Evolutionary conservation across 345 rosid genomes (phyloP).

Genomic region (Durio zibethinus): DNA sequence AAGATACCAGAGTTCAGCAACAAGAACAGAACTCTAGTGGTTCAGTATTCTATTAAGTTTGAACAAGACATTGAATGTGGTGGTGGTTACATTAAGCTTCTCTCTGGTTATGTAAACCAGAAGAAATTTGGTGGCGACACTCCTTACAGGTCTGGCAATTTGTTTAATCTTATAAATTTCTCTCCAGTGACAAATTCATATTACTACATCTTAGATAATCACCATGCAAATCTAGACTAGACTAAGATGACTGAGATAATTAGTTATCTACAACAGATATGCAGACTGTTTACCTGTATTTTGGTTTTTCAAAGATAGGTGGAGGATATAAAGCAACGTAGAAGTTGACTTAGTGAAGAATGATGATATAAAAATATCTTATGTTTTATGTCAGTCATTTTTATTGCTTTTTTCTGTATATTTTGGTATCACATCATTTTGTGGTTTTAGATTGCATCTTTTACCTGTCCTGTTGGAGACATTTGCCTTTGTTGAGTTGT

Average conservation of each 20-base stretch:
- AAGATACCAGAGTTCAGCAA: slow-evolving; percentile 88
- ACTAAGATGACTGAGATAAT: neutral
- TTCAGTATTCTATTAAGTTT: slow-evolving; percentile 77
- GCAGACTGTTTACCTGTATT: neutral
- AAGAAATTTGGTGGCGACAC: slow-evolving; percentile 99
- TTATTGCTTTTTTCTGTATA: neutral
- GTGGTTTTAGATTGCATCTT: neutral
- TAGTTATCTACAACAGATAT: neutral
- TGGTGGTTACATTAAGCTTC: slow-evolving; percentile 93
- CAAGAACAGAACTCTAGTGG: slow-evolving; percentile 74
- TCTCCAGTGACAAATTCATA: neutral
- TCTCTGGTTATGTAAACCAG: slow-evolving; percentile 90
- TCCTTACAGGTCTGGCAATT: slow-evolving; percentile 66
- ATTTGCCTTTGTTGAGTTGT: neutral
- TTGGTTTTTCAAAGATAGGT: neutral
- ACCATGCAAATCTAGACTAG: neutral
- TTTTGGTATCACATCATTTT: neutral
- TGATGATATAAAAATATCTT: neutral
- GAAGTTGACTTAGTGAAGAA: neutral
- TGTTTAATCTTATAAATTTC: neutral
- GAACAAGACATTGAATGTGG: slow-evolving; percentile 98
- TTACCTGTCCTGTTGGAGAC: neutral
- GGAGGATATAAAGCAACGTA: neutral
- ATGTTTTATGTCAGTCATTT: neutral
- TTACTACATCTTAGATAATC: neutral